Evolutionary conservation across 2,329 filamentous ascomycete genomes (phyloP), one percentile per base, ranked within the genome.

Genomic region (Fusarium hainanense): DNA sequence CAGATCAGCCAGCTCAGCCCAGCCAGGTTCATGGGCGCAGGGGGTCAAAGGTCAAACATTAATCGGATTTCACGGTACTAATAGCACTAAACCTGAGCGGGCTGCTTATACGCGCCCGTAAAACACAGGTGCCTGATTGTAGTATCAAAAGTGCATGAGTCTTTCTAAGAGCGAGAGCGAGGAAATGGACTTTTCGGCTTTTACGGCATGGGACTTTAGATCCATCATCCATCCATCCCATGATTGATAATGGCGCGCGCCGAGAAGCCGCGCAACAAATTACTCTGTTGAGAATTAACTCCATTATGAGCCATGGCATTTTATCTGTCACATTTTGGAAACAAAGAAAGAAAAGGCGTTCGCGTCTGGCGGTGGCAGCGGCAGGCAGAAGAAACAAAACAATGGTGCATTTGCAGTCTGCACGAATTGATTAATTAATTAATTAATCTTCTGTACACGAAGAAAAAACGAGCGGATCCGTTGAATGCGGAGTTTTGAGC

Each of bases 1-100:
- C 34, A 37, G 34, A 68, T 62, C 50, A 46, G 48, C 63, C 66
- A 69, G 62, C 67, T 54, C 66, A 70, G 67, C 61, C 57, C 60
- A 54, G 52, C 40, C 54, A 58, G 54, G 49, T 41, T 50, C 40
- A 30, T 23, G 41, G 60, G 42, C 58, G 27, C 58, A 65, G 44
- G 68, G 67, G 41, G 52, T 16, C 16, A 18, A 37, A 34, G 16
- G 16, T n/a, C 25, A 66, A 55, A 54, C 46, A 49, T 52, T 52
- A 25, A 44, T 44, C 42, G 14, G 41, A 28, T 44, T 37, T n/a
- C 27, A 44, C 42, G 21, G 42, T 44, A 27, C 37, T 11, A 32
- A 14, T 32, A 16, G 2, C 43, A 37, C 34, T 37, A 37, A n/a
- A n/a, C 34, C 34, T 64, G 59, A 59, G 34, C 34, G 34, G 48